A percentile compares a stretch with the other conserved stretches of the same genome.
Evolutionary conservation across 1,284 basidiomycete species (phyloP).

Genomic region (Ceratorhiza oryzae-sativae): DNA sequence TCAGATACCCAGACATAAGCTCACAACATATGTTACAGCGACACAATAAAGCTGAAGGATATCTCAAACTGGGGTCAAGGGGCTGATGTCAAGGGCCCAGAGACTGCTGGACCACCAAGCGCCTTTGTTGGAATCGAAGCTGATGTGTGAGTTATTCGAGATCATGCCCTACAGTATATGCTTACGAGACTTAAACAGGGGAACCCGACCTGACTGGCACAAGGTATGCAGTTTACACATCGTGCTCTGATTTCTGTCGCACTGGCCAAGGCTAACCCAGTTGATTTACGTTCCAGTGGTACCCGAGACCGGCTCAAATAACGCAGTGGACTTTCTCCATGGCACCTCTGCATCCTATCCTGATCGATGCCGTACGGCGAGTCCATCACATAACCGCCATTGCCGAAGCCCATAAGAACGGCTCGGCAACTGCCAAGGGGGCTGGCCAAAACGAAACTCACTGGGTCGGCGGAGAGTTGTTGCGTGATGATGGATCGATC

Average conservation of each 20-base stretch:
- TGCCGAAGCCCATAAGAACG: constrained; percentile 32
- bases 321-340: constrained; percentile 52
- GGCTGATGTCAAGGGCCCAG: constrained; percentile 28
- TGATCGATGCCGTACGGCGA: constrained; percentile 51
- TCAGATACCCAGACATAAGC: neutral
- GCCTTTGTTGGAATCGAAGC: constrained; percentile 53
- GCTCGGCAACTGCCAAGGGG: neutral
- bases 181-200: too few species aligned
- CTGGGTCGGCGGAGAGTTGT: constrained; percentile 43
- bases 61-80: constrained; percentile 45
- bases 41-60: constrained; percentile 42
- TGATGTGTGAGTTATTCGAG: constrained; percentile 48
- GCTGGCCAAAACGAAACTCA: constrained; percentile 11
- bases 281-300: constrained; percentile 42
- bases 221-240: too few species aligned
- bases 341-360: constrained; percentile 52
- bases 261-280: neutral
- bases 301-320: constrained; percentile 45
- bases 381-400: constrained; percentile 49
- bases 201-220: constrained; percentile 45
- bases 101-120: constrained; percentile 45
- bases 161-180: neutral
- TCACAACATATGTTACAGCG: constrained; percentile 25
- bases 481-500: constrained; percentile 44
- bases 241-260: too few species aligned